phyloP scores from a whole-genome alignment of 2,329 filamentous ascomycete species.

The Talaromyces amestolkiae region DNA sequence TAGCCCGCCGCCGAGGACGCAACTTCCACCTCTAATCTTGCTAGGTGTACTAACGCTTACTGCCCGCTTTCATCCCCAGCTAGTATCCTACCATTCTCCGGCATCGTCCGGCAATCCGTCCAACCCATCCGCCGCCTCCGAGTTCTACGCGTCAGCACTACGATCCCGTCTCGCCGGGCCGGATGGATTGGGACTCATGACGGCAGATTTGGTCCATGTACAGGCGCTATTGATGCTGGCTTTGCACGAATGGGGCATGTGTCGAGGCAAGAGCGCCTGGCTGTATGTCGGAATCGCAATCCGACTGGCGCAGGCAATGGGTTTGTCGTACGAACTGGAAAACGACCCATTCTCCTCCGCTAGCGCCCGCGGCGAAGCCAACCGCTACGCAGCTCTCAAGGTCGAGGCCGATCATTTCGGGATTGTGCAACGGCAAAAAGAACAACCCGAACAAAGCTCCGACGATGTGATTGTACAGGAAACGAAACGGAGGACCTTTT shows the following conservation, averaged over 20 bases:
- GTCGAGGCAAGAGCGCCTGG: constrained; percentile 54
- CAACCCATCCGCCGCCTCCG: constrained; percentile 52
- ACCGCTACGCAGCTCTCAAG: constrained; percentile 31
- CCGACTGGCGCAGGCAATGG: constrained; percentile 46
- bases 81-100: constrained; percentile 51
- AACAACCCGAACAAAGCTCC: constrained; percentile 37
- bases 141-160: constrained; percentile 56
- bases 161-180: constrained; percentile 46
- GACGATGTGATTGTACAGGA: constrained; percentile 55
- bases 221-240: constrained; percentile 58
- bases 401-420: constrained; percentile 41
- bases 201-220: constrained; percentile 49
- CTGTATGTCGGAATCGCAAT: constrained; percentile 49
- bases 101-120: constrained; percentile 41
- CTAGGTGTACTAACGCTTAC: constrained; percentile 57
- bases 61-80: constrained; percentile 52
- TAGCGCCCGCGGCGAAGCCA: constrained; percentile 34
- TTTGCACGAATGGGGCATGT: constrained; percentile 58
- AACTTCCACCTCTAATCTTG: constrained; percentile 50
- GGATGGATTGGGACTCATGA: constrained; percentile 42
- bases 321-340: constrained; percentile 46
- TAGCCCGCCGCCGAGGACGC: constrained; percentile 30
- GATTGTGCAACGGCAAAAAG: constrained; percentile 29
- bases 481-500: constrained; percentile 51
- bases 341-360: constrained; percentile 38